These are phyloP conservation scores for Solanum peruvianum DNA, from an alignment of 257 asterid genomes.

Conservation along the genomic window DNA sequence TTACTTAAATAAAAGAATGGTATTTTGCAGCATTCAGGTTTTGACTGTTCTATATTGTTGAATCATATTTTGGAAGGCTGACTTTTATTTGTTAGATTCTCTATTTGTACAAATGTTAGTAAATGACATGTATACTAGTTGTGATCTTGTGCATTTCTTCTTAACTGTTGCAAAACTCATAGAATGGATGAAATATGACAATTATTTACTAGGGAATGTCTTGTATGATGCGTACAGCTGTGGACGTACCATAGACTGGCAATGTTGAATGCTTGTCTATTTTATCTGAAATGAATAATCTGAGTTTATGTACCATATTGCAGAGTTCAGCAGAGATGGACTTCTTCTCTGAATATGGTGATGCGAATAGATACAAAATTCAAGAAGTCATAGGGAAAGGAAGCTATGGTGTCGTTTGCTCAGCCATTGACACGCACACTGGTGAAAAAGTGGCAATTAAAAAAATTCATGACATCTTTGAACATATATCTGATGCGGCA, in stretches of 20 bases:
- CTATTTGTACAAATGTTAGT: neutral
- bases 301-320: neutral
- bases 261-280: neutral
- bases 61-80: neutral
- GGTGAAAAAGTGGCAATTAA: conserved; percentile 86
- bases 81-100: neutral
- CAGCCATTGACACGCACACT: conserved; percentile 72
- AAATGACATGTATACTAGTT: neutral
- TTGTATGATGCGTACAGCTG: neutral
- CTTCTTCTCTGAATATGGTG: conserved; percentile 87
- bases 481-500: conserved; percentile 85
- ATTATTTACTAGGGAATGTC: neutral
- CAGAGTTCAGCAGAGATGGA: conserved; percentile 72
- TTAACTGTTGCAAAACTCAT: neutral
- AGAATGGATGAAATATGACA: neutral
- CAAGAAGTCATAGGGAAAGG: conserved; percentile 89
- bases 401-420: conserved; percentile 93
- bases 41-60: neutral
- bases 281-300: neutral
- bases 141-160: neutral
- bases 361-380: conserved; percentile 67
- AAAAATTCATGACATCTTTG: conserved; percentile 78
- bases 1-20: neutral
- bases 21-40: neutral
- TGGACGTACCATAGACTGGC: neutral